Evolutionary conservation across 2,329 filamentous ascomycete genomes (phyloP), one percentile per base, ranked within the genome.

Genomic region (Hypoxylon sp.): DNA sequence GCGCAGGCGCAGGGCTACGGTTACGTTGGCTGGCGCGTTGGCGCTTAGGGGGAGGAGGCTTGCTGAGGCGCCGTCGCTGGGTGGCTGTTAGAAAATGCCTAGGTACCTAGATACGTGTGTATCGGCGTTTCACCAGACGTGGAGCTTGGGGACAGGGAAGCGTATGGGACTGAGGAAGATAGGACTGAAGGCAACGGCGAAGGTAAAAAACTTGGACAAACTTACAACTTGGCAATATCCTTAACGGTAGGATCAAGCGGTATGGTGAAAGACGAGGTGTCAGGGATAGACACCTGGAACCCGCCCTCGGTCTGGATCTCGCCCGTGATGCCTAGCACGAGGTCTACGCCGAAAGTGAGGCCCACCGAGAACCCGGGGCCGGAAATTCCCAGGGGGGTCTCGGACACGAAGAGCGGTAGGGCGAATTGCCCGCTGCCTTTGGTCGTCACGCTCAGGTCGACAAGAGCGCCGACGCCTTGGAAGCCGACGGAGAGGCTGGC

Each of bases 211-310:
- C 16, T 4, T 26, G 22, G 12, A n/a, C 30, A 24, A 30, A 70
- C 73, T 71, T 64, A 75, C 73, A 75, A 75, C 2, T 70, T 70
- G 3, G 70, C 73, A 16, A 56, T 48, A 30, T 70, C 70, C 9
- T 55, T 46, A n/a, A 67, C 64, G 1, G 52, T 49, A 2, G 69
- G 56, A 18, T 74, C 69, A 0, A 75, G 53, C 7, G 67, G 57
- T 24, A 75, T 70, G 24, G 67, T 68, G 16, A 74, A 75, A 8
- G 70, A 62, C 11, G 73, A 71, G 22, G 59, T 63, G 36, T 73
- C 69, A 4, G 73, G 72, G 42, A 75, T 72, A 5, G 56, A 26
- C 7, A 74, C 65, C 30, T 73, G 59, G 63, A 75, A 75, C 0
- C 72, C 73, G 9, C 67, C 69, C 12, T 68, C 59, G 4, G 69